A percentile compares a stretch with the other conserved stretches of the same genome.
Evolutionary conservation across 169 alveolate species (phyloP).

Genomic region (Eimeria zaria): DNA sequence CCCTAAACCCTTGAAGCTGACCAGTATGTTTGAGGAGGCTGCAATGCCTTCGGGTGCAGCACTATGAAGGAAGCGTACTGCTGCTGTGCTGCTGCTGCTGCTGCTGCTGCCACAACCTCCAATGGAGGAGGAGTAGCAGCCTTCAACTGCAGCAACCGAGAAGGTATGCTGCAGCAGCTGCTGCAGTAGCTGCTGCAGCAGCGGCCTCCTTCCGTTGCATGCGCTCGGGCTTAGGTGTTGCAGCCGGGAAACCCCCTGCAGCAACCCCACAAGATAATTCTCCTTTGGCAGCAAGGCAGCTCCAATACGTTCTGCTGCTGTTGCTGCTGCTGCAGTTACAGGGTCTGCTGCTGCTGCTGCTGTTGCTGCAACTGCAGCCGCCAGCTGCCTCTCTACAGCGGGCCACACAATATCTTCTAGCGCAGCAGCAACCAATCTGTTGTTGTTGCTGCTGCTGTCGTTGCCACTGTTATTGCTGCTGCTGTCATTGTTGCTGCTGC

Average conservation of each 20-base stretch:
- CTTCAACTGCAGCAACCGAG: constrained; percentile 57
- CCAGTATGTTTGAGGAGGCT: constrained; percentile 25
- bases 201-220: neutral
- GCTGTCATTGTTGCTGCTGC: neutral
- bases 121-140: constrained; percentile 18
- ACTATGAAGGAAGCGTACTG: constrained; percentile 63
- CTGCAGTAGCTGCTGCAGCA: constrained; percentile 52
- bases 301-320: constrained; percentile 35
- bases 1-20: constrained; percentile 17
- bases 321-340: constrained; percentile 65
- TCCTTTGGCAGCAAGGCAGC: constrained; percentile 40
- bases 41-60: constrained; percentile 62
- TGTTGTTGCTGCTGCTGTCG: constrained; percentile 4
- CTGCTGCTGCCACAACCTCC: constrained; percentile 43
- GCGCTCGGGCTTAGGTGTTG: constrained; percentile 36
- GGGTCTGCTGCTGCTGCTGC: constrained; percentile 70
- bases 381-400: constrained; percentile 51
- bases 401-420: constrained; percentile 45
- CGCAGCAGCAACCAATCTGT: constrained; percentile 31
- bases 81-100: constrained; percentile 74
- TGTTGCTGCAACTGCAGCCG: constrained; percentile 29
- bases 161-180: constrained; percentile 54
- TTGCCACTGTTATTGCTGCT: constrained; percentile 19
- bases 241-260: constrained; percentile 60
- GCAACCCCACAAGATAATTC: constrained; percentile 29